These are phyloP conservation scores for Triticum timopheevii DNA, from an alignment of 176 grass and related monocot genomes.

Conservation along the genomic window DNA sequence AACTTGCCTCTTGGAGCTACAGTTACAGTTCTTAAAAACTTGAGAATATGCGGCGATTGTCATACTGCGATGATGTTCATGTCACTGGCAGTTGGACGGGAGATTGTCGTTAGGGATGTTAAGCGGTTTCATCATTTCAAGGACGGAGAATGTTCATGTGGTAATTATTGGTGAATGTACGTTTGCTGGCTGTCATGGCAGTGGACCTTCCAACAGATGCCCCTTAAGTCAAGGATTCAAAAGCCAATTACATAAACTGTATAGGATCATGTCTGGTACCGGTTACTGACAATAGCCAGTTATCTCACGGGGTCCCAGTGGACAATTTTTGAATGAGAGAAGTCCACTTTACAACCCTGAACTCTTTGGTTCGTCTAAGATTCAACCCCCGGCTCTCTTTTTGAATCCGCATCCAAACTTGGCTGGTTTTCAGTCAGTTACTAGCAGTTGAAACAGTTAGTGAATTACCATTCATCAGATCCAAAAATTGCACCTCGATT, in stretches of 20 bases:
- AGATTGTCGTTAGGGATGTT: constrained; percentile 81
- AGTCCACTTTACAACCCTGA: too few relatives aligned
- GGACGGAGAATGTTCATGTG: constrained; percentile 82
- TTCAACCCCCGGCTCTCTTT: not conserved
- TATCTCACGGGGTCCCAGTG: not conserved
- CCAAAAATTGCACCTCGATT: not conserved
- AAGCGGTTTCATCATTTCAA: constrained; percentile 96
- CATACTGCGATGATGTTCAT: constrained; percentile 89
- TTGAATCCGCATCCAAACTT: not conserved
- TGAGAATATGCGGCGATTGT: constrained; percentile 90
- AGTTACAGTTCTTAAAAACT: constrained; percentile 89
- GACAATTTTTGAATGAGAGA: too few relatives aligned
- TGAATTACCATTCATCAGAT: not conserved
- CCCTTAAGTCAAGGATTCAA: constrained; percentile 1
- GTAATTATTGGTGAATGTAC: constrained; percentile 80
- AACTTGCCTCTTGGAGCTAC: constrained; percentile 67
- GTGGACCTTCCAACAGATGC: not conserved
- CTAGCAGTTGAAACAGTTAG: not conserved
- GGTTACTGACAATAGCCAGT: not conserved
- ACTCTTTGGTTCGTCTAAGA: too few relatives aligned
- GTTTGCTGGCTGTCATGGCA: not conserved
- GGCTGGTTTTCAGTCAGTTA: not conserved
- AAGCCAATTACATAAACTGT: not conserved
- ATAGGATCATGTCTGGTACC: not conserved
- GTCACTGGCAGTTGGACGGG: constrained; percentile 68